Base-by-base conservation (phyloP, 2,329 filamentous ascomycete species). In the Cordyceps cicadae region DNA sequence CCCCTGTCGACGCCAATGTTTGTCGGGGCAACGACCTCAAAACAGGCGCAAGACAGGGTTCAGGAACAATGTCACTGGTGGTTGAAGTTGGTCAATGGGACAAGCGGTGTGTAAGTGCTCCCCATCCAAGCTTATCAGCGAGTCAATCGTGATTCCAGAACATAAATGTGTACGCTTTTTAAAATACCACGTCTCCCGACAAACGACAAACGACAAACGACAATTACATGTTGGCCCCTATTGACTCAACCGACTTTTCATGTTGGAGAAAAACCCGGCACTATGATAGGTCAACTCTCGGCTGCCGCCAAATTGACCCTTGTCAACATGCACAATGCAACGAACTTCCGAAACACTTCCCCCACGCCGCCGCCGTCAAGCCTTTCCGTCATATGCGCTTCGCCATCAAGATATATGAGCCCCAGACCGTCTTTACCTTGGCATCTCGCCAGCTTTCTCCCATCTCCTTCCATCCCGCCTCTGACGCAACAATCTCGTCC, bases 401-500 rank as follows among this genome's bases (percentile, higher is more conserved):
- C 17, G 82, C 82, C 75, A 87, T 74, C 49, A 87, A 67, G 54
- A 87, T 72, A 45, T 79, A 81, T 62, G 79, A 85, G 0, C 83
- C 85, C 84, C 85, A 87, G 64, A 86, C 82, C 55, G 78, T 77
- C 62, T 82, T 78, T 11, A 86, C 77, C 65, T 82, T 75, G 50
- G 78, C 71, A 55, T 85, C 77, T 62, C 74, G 74, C 81, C 84
- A 87, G 19, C 66, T 66, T 46, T 78, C 74, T 1, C 78, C 80
- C 61, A 71, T 66, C 1, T 71, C 74, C 65, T 75, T 77, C 81
- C 81, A 85, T 62, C 76, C 72, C 4, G 78, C 77, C 64, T 84
- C 81, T n/a, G 72, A 75, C 58, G 76, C 74, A 5, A 81, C 69
- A 67, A 87, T 82, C 62, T 76, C 75, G 61, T 86, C 82, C 72